Conservation (phyloP, 148 eudicot genomes). For the Nepenthes gracilis region DNA sequence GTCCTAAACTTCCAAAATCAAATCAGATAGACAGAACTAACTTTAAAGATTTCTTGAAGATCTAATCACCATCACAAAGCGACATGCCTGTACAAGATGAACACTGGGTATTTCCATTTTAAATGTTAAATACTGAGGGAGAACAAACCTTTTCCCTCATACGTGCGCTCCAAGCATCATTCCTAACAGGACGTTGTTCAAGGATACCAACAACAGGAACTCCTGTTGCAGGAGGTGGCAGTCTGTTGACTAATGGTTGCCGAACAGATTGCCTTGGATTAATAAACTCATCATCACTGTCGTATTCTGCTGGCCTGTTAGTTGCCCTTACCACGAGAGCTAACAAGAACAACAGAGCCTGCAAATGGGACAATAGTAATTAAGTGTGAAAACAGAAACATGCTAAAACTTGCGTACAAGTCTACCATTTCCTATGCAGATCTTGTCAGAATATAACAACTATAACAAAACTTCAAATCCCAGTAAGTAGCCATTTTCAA, state of each 20-base stretch:
- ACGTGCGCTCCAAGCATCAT: conserved; percentile 98
- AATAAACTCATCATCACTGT: conserved; percentile 91
- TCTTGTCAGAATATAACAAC: too few species aligned
- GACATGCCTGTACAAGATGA: background rate
- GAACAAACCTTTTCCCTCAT: conserved; percentile 86
- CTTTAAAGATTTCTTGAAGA: too few species aligned
- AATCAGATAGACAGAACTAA: too few species aligned
- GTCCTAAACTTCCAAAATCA: too few species aligned
- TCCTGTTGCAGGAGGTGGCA: conserved; percentile 50
- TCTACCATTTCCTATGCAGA: too few species aligned
- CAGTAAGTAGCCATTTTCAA: too few species aligned
- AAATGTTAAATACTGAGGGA: background rate
- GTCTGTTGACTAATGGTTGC: conserved; percentile 79
- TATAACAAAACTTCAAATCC: too few species aligned
- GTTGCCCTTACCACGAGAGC: conserved; percentile 73
- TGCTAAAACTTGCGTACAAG: background rate
- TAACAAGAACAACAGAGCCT: conserved; percentile 78
- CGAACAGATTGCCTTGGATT: conserved; percentile 69
- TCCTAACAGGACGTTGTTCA: conserved; percentile 68
- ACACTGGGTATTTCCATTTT: background rate
- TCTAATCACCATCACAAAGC: background rate
- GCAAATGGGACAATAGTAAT: conserved; percentile 9
- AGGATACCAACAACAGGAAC: conserved; percentile 61
- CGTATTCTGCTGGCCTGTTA: conserved; percentile 76
- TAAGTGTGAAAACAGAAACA: background rate